Conservation (phyloP, 352 stramenopile genomes). For the Globisporangium alternatum region DNA sequence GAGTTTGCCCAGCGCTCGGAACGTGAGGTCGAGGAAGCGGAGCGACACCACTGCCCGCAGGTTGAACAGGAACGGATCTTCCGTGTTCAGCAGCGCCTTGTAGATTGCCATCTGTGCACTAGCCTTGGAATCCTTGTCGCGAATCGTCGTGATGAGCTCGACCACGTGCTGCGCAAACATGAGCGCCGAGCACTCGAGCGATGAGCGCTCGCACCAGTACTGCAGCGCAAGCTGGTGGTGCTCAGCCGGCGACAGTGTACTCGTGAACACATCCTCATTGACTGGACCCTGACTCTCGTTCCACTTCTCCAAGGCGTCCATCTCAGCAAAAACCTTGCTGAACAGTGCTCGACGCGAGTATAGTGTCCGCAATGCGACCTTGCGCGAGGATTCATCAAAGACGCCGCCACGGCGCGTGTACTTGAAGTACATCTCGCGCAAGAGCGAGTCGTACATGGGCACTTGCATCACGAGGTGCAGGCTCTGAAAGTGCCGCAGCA, state of each 20-base stretch:
- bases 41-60: constrained; percentile 32
- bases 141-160: constrained; percentile 63
- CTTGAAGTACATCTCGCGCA: constrained; percentile 80
- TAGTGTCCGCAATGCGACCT: constrained; percentile 53
- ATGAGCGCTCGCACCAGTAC: constrained; percentile 52
- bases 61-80: constrained; percentile 1
- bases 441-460: constrained; percentile 64
- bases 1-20: constrained; percentile 59
- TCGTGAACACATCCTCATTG: constrained; percentile 2
- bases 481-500: constrained; percentile 51
- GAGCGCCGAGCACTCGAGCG: constrained; percentile 44
- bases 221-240: constrained; percentile 9
- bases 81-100: constrained; percentile 37
- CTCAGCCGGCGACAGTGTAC: background rate
- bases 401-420: constrained; percentile 53
- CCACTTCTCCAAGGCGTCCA: constrained; percentile 27
- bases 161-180: constrained; percentile 76
- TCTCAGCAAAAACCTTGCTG: constrained; percentile 46
- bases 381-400: constrained; percentile 62
- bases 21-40: constrained; percentile 58
- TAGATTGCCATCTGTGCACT: constrained; percentile 45
- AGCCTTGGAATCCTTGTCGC: constrained; percentile 64
- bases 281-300: background rate
- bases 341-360: constrained; percentile 61
- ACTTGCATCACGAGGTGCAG: constrained; percentile 41